These are phyloP conservation scores for Purpureocillium takamizusanense DNA, from an alignment of 2,329 filamentous ascomycete species.

Conservation along the genomic window DNA sequence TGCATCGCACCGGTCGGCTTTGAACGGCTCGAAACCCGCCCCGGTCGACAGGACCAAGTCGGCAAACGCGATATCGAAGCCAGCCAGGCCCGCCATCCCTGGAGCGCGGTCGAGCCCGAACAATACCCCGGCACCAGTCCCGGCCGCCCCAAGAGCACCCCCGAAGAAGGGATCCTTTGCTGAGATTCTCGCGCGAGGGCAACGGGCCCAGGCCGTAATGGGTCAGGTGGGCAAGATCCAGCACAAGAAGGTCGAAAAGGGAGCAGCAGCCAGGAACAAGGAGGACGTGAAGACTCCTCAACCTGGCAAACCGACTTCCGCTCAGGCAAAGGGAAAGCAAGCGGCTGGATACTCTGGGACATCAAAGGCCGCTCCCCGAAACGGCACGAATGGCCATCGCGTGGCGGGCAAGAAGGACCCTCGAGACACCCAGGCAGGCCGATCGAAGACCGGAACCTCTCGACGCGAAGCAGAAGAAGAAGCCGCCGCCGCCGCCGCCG, in stretches of 20 bases:
- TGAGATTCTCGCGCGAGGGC: constrained; percentile 64
- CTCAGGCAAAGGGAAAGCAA: constrained; percentile 18
- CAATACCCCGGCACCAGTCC: constrained; percentile 23
- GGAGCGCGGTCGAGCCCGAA: constrained; percentile 13
- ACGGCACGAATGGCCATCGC: constrained; percentile 12
- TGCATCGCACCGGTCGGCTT: neutral
- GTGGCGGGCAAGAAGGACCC: neutral
- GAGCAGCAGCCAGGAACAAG: constrained; percentile 43
- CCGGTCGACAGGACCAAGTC: neutral
- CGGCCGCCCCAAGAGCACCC: constrained; percentile 30
- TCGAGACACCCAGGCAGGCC: constrained; percentile 3
- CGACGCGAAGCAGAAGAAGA: constrained; percentile 20
- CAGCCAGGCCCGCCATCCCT: constrained; percentile 9
- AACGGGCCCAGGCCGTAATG: constrained; percentile 53
- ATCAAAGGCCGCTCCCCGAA: constrained; percentile 17
- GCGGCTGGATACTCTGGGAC: constrained; percentile 20
- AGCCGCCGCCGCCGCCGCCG: no score
- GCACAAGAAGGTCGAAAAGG: constrained; percentile 62
- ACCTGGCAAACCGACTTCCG: constrained; percentile 11
- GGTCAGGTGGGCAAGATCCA: constrained; percentile 63
- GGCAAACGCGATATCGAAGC: constrained; percentile 4
- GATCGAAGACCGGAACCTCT: constrained; percentile 2
- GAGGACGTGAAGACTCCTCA: constrained; percentile 27
- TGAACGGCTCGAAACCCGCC: no score
- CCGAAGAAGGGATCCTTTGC: constrained; percentile 68